A percentile compares a stretch with the other conserved stretches of the same genome.
Conservation (phyloP, 1,284 basidiomycete species). For the Apiotrichum mycotoxinovorans region DNA sequence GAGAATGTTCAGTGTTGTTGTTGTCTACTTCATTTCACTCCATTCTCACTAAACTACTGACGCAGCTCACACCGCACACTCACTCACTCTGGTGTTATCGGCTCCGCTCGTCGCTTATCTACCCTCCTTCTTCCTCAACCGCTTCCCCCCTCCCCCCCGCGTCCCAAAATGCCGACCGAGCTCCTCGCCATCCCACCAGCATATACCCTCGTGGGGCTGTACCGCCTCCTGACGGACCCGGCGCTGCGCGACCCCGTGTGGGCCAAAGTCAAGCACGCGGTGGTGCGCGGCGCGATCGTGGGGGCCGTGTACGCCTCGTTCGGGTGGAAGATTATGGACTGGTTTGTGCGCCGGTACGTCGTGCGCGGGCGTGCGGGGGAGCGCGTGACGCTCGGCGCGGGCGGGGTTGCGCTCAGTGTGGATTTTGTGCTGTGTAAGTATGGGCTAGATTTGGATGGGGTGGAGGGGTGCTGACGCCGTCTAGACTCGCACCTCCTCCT, state of each 20-base stretch:
- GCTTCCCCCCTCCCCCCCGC: constrained; percentile 20
- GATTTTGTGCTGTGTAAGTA: constrained; percentile 42
- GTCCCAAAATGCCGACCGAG: constrained; percentile 44
- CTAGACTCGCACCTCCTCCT: constrained; percentile 71
- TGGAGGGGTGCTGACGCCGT: not conserved
- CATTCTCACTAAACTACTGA: too few relatives aligned
- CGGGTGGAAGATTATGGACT: constrained; percentile 40
- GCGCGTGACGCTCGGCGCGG: constrained; percentile 30
- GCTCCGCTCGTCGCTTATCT: not conserved
- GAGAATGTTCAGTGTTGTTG: too few relatives aligned
- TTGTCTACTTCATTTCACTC: too few relatives aligned
- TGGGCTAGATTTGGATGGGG: not conserved
- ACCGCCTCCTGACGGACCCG: constrained; percentile 44
- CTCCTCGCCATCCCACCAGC: constrained; percentile 45
- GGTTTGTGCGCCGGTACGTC: constrained; percentile 42
- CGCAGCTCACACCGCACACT: too few relatives aligned
- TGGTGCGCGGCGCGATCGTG: constrained; percentile 41
- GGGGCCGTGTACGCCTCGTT: constrained; percentile 36
- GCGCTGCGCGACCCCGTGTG: constrained; percentile 41
- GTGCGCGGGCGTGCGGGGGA: constrained; percentile 24
- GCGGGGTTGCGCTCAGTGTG: constrained; percentile 24
- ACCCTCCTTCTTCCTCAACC: constrained; percentile 7
- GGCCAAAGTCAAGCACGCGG: constrained; percentile 49
- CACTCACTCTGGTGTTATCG: too few relatives aligned
- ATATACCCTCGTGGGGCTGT: constrained; percentile 45